These are phyloP conservation scores for Syncephalastrum sp. DNA, from an alignment of 371 early-diverging fungal genomes.

Conservation along the genomic window DNA sequence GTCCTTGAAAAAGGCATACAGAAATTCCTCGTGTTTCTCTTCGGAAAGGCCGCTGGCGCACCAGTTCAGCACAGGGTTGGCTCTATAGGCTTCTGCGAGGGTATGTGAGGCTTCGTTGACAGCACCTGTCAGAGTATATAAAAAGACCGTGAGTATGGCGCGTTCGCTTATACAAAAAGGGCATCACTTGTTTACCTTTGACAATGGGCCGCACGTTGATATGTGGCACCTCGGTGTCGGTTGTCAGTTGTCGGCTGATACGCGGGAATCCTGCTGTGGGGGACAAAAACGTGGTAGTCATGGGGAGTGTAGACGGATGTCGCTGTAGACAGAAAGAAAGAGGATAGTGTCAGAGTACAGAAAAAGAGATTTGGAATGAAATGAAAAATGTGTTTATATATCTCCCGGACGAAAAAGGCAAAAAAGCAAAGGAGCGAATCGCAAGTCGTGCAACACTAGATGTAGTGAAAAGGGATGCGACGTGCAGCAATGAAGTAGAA, in stretches of 20 bases:
- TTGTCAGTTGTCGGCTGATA: slow-evolving; percentile 31
- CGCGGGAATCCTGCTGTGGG: background rate
- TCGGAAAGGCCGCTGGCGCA: slow-evolving; percentile 9
- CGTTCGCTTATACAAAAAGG: background rate
- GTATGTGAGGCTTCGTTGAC: slow-evolving; percentile 43
- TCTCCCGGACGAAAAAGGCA: too few species aligned
- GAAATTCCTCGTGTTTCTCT: slow-evolving; percentile 23
- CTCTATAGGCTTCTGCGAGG: slow-evolving; percentile 29
- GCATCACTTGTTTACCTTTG: slow-evolving; percentile 24
- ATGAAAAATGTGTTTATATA: too few species aligned
- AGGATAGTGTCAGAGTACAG: too few species aligned
- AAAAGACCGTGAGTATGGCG: background rate
- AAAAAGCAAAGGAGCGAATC: too few species aligned
- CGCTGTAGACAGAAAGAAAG: too few species aligned
- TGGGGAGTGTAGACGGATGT: too few species aligned
- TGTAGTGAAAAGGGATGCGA: too few species aligned
- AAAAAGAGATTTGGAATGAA: too few species aligned
- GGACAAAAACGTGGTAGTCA: too few species aligned
- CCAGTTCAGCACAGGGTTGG: slow-evolving; percentile 24
- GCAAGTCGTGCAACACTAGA: too few species aligned
- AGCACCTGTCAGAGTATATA: slow-evolving; percentile 22
- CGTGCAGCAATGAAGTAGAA: too few species aligned
- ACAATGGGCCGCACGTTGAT: slow-evolving; percentile 40
- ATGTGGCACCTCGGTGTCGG: slow-evolving; percentile 26
- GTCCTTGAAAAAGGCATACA: slow-evolving; percentile 29